These are phyloP conservation scores for Thelephora ganbajun DNA, from an alignment of 768 basidiomycete genomes.

Conservation along the genomic window DNA sequence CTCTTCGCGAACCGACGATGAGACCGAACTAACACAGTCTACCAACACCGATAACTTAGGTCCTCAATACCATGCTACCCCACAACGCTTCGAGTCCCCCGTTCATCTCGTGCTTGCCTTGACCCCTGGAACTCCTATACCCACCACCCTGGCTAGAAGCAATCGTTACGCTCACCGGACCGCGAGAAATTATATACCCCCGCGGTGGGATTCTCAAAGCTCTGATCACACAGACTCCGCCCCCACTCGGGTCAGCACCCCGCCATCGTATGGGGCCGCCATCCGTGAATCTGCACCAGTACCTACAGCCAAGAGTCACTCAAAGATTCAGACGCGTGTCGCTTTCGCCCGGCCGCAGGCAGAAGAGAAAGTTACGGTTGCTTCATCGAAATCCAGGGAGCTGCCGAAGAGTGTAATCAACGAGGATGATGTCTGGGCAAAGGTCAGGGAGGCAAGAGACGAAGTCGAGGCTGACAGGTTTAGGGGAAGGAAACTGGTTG, in stretches of 20 bases:
- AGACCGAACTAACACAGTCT: not conserved
- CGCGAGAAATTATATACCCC: not conserved
- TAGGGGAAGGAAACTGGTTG: constrained; percentile 44
- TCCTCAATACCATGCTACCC: not conserved
- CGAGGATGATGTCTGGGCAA: constrained; percentile 69
- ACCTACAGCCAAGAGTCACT: constrained; percentile 3
- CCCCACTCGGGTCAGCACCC: constrained; percentile 24
- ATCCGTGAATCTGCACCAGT: constrained; percentile 14
- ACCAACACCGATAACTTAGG: not conserved
- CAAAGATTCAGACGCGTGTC: constrained; percentile 1
- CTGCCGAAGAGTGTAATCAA: constrained; percentile 40
- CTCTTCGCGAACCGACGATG: not conserved
- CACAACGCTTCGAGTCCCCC: not conserved
- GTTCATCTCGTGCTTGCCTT: constrained; percentile 11
- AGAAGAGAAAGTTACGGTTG: constrained; percentile 1
- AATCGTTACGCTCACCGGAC: not conserved
- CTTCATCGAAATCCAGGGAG: constrained; percentile 15
- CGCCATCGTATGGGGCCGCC: constrained; percentile 36
- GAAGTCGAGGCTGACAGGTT: constrained; percentile 62
- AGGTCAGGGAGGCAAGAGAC: constrained; percentile 54
- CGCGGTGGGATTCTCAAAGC: constrained; percentile 21
- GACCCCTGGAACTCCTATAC: constrained; percentile 10
- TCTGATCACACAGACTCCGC: constrained; percentile 22
- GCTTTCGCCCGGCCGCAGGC: constrained; percentile 1
- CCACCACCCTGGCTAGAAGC: constrained; percentile 1